Conservation (phyloP, 23 red algal genomes). For the Pyropia haitanensis region DNA sequence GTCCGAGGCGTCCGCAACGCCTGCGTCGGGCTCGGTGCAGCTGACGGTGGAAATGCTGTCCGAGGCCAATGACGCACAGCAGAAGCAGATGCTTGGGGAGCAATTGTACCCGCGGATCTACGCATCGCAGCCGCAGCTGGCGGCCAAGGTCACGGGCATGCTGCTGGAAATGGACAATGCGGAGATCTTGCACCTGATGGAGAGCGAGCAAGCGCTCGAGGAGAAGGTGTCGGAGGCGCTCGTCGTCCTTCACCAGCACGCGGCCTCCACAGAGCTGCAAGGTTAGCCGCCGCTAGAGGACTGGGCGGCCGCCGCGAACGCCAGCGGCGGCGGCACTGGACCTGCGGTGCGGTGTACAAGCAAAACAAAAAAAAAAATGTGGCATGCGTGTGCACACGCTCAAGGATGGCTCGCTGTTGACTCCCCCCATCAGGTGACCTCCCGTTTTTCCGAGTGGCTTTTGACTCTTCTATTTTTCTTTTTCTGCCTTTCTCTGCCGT, state of each 20-base stretch:
- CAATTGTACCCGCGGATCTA: constrained; percentile 83
- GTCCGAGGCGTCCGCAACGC: background rate
- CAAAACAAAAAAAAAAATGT: too few species aligned
- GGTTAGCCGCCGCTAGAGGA: too few species aligned
- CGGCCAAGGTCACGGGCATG: constrained; percentile 98
- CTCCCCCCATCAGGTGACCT: too few species aligned
- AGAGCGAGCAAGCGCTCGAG: constrained; percentile 68
- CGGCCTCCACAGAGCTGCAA: too few species aligned
- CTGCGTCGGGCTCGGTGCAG: constrained; percentile 16
- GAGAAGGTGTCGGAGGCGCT: constrained; percentile 94
- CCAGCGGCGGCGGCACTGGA: too few species aligned
- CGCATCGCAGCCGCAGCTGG: constrained; percentile 61
- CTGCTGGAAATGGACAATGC: constrained; percentile 96
- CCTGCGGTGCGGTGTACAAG: too few species aligned
- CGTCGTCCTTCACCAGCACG: constrained; percentile 62
- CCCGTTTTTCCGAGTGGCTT: too few species aligned
- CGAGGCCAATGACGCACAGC: constrained; percentile 69
- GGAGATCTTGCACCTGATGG: constrained; percentile 90
- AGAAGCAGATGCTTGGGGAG: constrained; percentile 98
- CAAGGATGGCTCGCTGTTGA: too few species aligned
- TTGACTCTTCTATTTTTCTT: too few species aligned
- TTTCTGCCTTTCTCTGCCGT: too few species aligned
- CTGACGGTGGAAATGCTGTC: constrained; percentile 88
- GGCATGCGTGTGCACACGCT: too few species aligned
- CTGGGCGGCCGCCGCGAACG: too few species aligned